Evolutionary conservation across 1,284 basidiomycete genomes (phyloP).

Genomic region (Moniliella sp.): DNA sequence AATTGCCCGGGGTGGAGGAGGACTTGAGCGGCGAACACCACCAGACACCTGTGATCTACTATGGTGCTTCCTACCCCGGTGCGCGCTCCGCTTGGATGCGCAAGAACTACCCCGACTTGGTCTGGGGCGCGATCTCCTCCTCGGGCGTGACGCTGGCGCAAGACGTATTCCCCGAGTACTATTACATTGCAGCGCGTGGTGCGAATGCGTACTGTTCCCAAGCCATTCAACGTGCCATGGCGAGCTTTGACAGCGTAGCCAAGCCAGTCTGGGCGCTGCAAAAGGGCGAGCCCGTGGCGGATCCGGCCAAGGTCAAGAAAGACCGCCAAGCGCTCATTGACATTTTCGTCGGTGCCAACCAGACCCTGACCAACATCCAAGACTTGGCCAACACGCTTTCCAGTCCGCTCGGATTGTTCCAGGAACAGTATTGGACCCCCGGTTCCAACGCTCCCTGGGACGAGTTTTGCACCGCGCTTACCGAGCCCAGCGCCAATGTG

Average conservation of each 20-base stretch:
- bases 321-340: slow-evolving; percentile 1
- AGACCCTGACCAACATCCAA: too few species aligned
- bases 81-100: slow-evolving; percentile 86
- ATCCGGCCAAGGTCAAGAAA: too few species aligned
- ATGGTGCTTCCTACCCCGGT: slow-evolving; percentile 62
- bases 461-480: slow-evolving; percentile 2
- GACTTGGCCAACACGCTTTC: slow-evolving; percentile 20
- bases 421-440: slow-evolving; percentile 20
- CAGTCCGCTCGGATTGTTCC: slow-evolving; percentile 17
- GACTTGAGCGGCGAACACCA: too few species aligned
- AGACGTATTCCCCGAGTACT: slow-evolving; percentile 42
- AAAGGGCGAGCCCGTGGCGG: too few species aligned
- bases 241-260: slow-evolving; percentile 15
- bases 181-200: slow-evolving; percentile 58
- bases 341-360: slow-evolving; percentile 16
- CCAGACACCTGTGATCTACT: slow-evolving; percentile 69
- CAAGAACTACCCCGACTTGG: slow-evolving; percentile 1
- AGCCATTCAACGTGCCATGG: slow-evolving; percentile 44
- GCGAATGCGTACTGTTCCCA: slow-evolving; percentile 51
- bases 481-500: too few species aligned
- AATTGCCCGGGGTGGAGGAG: slow-evolving; percentile 48
- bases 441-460: slow-evolving; percentile 5
- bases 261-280: too few species aligned
- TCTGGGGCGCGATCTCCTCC: slow-evolving; percentile 43
- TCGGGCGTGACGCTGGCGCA: slow-evolving; percentile 27